These are phyloP conservation scores for Coemansia sp. DNA, from an alignment of 192 early-diverging fungal genomes.

Conservation along the genomic window DNA sequence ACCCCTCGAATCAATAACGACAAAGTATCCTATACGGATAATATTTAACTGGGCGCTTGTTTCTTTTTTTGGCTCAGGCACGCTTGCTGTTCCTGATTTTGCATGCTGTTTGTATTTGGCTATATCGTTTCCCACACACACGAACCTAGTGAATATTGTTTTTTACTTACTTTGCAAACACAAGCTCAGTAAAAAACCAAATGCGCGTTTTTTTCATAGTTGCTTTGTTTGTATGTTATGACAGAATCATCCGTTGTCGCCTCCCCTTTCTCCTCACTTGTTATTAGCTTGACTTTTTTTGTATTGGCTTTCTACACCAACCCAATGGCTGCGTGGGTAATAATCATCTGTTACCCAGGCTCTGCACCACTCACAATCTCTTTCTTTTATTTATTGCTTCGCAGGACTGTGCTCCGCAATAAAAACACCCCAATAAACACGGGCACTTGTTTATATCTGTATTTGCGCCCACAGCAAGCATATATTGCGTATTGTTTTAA, in stretches of 20 bases:
- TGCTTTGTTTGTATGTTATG: too few species aligned
- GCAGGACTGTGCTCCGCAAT: not conserved
- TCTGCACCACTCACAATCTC: not conserved
- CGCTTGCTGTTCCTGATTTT: not conserved
- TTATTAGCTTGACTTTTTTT: not conserved
- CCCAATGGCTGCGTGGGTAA: not conserved
- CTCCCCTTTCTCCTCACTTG: not conserved
- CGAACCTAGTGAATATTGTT: not conserved
- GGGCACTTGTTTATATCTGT: slow-evolving; percentile 5
- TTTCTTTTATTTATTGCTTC: not conserved
- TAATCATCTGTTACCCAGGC: not conserved
- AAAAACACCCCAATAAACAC: not conserved
- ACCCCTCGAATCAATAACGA: not conserved
- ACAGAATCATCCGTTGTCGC: too few species aligned
- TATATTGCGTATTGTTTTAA: slow-evolving; percentile 16
- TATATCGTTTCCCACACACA: not conserved
- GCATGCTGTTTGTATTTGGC: not conserved
- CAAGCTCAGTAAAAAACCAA: too few species aligned
- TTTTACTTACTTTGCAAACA: too few species aligned
- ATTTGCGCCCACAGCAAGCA: slow-evolving; percentile 6
- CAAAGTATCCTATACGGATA: slow-evolving; percentile 13
- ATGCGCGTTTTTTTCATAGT: too few species aligned
- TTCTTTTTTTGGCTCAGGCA: not conserved
- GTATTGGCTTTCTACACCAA: not conserved
- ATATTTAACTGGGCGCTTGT: slow-evolving; percentile 6